Percentiles rank a stretch among this genome's conserved stretches.
These are phyloP conservation scores for Coemansia interrupta DNA, from an alignment of 192 early-diverging fungal species.

Conservation along the genomic window DNA sequence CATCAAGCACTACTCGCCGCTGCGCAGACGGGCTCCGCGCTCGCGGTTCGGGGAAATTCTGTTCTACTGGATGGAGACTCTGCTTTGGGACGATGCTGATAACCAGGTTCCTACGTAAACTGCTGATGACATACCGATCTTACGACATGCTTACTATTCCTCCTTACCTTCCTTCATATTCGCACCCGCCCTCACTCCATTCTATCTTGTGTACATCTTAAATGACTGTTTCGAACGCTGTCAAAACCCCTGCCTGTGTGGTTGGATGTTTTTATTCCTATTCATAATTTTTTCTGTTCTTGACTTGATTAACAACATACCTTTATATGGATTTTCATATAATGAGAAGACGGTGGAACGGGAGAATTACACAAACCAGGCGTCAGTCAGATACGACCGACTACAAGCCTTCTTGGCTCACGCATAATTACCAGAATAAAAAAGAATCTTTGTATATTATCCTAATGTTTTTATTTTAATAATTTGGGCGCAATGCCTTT, in stretches of 20 bases:
- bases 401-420: too few relatives aligned
- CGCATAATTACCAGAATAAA: too few relatives aligned
- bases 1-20: constrained; percentile 38
- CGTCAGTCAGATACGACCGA: too few relatives aligned
- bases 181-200: neutral
- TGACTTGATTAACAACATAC: neutral
- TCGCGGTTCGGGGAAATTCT: constrained; percentile 48
- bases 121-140: neutral
- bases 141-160: neutral
- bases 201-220: too few relatives aligned
- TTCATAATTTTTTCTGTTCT: neutral
- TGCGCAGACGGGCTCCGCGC: constrained; percentile 45
- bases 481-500: too few relatives aligned
- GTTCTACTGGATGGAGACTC: constrained; percentile 58
- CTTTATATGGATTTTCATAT: too few relatives aligned
- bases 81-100: constrained; percentile 51
- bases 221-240: too few relatives aligned
- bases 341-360: too few relatives aligned
- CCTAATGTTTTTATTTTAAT: too few relatives aligned
- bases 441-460: too few relatives aligned
- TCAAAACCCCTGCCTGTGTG: neutral
- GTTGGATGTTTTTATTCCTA: neutral
- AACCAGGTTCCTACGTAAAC: constrained; percentile 44
- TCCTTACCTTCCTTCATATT: neutral
- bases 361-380: too few relatives aligned